Base-by-base conservation (phyloP, 2,329 filamentous ascomycete genomes). In the Neodidymelliopsis sp. region DNA sequence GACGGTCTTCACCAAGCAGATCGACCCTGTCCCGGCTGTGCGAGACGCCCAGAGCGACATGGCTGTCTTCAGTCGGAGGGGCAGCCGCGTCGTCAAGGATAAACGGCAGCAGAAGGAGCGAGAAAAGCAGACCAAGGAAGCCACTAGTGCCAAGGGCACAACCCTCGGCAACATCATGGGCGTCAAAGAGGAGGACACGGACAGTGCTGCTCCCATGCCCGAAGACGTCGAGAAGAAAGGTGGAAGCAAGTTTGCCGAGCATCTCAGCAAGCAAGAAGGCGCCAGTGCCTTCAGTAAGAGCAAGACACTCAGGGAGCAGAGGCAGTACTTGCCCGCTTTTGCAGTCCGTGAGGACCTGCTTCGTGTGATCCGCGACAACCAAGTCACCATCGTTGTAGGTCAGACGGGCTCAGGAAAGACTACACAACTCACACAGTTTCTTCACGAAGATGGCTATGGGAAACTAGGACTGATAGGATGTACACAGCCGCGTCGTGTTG, bases 331-430 rank as follows among this genome's bases (percentile, higher is more conserved):
- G 6, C 94, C 94, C 0, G 95, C 95, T 0, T 99, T 99, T 77
- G 94, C 94, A 0, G 94, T 99, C 2, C 84, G 95, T 27, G 94
- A 99, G 71, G 93, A 99, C 59, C 78, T 99, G 6, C 77, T 99
- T 41, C 84, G 91, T 37, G 91, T 97, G 5, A 95, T 99, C 59
- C 82, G 93, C 53, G 94, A 99, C 74, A 97, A 99, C 64, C 94
- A 99, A 71, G 94, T 99, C 40, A 85, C 95, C 30, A 95, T 99
- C 57, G 93, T 97, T 2, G 91, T 99, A 38, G 94, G 94, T 34
- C 93, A 99, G 76, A 99, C 94, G 1, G 94, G 94, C 4, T 97
- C 93, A 0, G 94, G 94, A 39, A 99, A 99, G 75, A 99, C 94
- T 3, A 99, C 94, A 0, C 94, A 99, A 73, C 77, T 99, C 53